Evolutionary conservation across 2,329 filamentous ascomycete genomes (phyloP).

Genomic region (Trichoderma sp.): DNA sequence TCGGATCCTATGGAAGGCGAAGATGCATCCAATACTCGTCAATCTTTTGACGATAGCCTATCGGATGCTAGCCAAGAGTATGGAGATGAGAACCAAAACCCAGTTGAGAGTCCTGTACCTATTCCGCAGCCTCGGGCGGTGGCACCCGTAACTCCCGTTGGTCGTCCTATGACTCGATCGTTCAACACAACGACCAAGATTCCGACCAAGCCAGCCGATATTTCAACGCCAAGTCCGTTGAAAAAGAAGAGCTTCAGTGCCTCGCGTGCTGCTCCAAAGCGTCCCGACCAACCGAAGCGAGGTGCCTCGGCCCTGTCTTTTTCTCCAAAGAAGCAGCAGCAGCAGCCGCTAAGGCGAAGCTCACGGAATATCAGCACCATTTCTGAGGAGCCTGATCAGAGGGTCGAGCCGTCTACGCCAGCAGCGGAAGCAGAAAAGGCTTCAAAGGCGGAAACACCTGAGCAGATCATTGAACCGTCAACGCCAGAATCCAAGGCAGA

Average conservation of each 20-base stretch:
- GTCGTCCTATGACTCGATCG: conserved; percentile 50
- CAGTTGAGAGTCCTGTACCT: conserved; percentile 55
- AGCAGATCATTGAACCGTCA: conserved; percentile 35
- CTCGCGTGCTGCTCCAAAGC: conserved; percentile 51
- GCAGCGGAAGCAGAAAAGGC: conserved; percentile 56
- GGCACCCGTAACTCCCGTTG: conserved; percentile 61
- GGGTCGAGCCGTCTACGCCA: conserved; percentile 38
- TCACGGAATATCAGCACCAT: conserved; percentile 24
- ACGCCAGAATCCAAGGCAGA: conserved; percentile 53
- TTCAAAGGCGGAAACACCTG: conserved; percentile 61
- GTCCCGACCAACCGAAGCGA: conserved; percentile 49
- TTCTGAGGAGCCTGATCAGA: conserved; percentile 34
- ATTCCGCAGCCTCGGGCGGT: conserved; percentile 29
- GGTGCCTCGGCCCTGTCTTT: conserved; percentile 60
- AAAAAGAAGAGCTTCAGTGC: conserved; percentile 58
- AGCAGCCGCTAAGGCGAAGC: conserved; percentile 38
- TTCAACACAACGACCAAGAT: conserved; percentile 78
- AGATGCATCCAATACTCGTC: conserved; percentile 39
- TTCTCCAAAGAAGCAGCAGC: conserved; percentile 53
- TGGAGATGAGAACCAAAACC: conserved; percentile 67
- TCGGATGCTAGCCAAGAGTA: conserved; percentile 69
- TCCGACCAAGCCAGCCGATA: conserved; percentile 69
- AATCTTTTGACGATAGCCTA: conserved; percentile 51
- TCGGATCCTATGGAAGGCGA: conserved; percentile 51
- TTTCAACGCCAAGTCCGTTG: conserved; percentile 54